phyloP scores from a whole-genome alignment of 441 rosid genomes.

The Syzygium syzygioides region DNA sequence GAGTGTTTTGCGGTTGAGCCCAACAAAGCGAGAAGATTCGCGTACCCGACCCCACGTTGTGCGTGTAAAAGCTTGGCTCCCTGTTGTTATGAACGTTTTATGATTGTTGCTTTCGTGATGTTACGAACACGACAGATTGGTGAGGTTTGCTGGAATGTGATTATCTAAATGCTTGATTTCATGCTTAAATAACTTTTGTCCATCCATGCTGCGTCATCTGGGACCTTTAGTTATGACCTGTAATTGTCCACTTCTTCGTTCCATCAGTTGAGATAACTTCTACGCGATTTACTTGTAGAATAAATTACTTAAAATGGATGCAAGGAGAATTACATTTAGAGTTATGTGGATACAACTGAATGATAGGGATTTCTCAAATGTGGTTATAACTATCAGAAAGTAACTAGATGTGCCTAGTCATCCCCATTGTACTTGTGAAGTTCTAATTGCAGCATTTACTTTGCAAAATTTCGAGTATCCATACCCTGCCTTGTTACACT shows the following conservation, averaged over 20 bases:
- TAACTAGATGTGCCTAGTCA: not conserved
- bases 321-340: not conserved
- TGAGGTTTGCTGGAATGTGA: not conserved
- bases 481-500: not conserved
- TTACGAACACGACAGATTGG: not conserved
- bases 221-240: not conserved
- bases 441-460: not conserved
- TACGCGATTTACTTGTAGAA: not conserved
- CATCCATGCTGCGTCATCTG: not conserved
- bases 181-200: not conserved
- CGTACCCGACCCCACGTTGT: not conserved
- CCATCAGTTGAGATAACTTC: not conserved
- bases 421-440: not conserved
- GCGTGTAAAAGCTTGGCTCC: not conserved
- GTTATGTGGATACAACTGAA: not conserved
- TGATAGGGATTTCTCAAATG: not conserved
- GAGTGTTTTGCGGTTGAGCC: not conserved
- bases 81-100: not conserved
- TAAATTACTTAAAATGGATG: not conserved
- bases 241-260: not conserved
- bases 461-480: not conserved
- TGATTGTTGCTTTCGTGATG: not conserved
- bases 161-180: not conserved
- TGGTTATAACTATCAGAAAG: not conserved
- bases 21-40: not conserved